Evolutionary conservation across 2,329 filamentous ascomycete genomes (phyloP), one percentile per base, ranked within the genome.

Genomic region (Aureobasidium pullulans): DNA sequence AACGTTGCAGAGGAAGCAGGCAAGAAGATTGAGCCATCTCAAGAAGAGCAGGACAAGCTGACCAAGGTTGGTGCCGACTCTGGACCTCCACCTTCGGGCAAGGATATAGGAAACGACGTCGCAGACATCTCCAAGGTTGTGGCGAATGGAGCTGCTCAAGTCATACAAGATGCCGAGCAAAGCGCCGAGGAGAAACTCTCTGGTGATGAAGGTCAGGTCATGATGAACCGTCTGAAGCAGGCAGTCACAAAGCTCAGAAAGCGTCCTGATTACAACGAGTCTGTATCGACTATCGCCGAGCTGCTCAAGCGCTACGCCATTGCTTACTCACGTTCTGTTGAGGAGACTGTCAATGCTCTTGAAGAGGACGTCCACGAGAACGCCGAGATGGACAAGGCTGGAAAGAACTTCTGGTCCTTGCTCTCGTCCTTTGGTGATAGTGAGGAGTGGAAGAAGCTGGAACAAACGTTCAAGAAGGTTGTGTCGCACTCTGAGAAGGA

Each of bases 231-330:
- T 6, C 76, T 97, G 52, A 93, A 92, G 72, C 79, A 87, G 66
- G 85, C 87, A 0, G 84, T 97, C 3, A 65, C 83, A 13, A 89
- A 88, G 40, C 80, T 97, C 13, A 81, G 89, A 7, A 81, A 89
- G 67, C 84, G 88, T 54, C 83, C 81, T 7, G 90, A 96, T 70
- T 97, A 97, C 70, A 85, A 87, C 0, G 85, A 92, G 49, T 96
- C 92, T 0, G 90, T 96, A 0, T 90, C 89, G 0, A 90, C 86
- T 0, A 73, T 97, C 34, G 84, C 88, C 0, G 74, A 85, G 7
- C 78, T 97, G 6, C 79, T 96, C 60, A 84, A 90, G 68, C 84
- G 87, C 43, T 96, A 96, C 71, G 86, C 89, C 9, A 77, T 84
- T 62, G 79, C 85, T 9, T 96, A 96, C 70, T 89, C 90, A 0